These are phyloP conservation scores for Alternaria conjuncta DNA, from an alignment of 2,329 filamentous ascomycete species.

Conservation along the genomic window DNA sequence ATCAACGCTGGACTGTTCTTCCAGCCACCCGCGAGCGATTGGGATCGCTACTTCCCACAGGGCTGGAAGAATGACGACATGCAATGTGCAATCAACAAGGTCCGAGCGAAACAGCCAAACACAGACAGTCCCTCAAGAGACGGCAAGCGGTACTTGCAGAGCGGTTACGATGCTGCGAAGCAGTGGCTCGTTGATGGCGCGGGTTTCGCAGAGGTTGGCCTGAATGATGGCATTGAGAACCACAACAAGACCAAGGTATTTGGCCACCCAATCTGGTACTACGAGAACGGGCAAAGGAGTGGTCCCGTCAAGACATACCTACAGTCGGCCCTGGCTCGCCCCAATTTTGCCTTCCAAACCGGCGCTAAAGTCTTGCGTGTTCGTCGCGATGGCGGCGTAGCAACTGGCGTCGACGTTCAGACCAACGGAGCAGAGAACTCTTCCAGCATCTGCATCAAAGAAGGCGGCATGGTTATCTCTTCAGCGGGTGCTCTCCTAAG, in stretches of 20 bases:
- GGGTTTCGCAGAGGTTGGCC: constrained; percentile 56
- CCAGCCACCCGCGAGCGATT: constrained; percentile 61
- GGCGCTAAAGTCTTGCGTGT: constrained; percentile 55
- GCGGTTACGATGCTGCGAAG: constrained; percentile 55
- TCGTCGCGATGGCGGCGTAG: constrained; percentile 48
- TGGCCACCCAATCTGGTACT: constrained; percentile 57
- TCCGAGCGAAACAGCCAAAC: constrained; percentile 54
- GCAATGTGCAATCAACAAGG: constrained; percentile 52
- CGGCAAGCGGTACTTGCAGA: constrained; percentile 56
- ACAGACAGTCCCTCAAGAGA: constrained; percentile 55
- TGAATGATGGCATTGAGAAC: constrained; percentile 55
- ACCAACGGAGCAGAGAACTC: constrained; percentile 40
- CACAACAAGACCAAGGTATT: constrained; percentile 56
- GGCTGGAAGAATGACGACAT: constrained; percentile 62
- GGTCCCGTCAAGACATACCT: constrained; percentile 60
- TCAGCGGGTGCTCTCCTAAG: constrained; percentile 44
- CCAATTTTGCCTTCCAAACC: constrained; percentile 48
- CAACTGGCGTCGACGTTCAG: constrained; percentile 52
- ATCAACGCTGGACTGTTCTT: constrained; percentile 64
- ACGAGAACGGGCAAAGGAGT: constrained; percentile 58
- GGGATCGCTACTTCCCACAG: constrained; percentile 57
- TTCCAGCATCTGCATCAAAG: constrained; percentile 35
- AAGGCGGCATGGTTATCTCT: constrained; percentile 38
- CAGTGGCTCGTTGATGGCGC: constrained; percentile 60
- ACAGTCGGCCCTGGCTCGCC: constrained; percentile 53